phyloP scores from a whole-genome alignment of 257 asterid species.

The Solanum tarijense region DNA sequence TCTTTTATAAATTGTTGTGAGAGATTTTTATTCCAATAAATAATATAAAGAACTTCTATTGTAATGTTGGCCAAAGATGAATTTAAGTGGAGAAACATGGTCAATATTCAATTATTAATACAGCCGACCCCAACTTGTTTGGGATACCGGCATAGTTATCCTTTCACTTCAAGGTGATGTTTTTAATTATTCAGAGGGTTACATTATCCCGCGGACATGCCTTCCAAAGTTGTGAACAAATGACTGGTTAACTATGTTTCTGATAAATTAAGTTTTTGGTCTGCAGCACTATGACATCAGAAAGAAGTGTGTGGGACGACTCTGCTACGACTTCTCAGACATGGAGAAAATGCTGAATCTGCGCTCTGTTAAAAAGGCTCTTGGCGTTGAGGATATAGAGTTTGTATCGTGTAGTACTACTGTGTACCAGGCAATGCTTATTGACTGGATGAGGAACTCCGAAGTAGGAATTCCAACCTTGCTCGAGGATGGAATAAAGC shows the following conservation, averaged over 20 bases:
- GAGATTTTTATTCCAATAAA: background rate
- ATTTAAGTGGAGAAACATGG: background rate
- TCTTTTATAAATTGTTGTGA: background rate
- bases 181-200: background rate
- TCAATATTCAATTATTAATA: background rate
- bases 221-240: background rate
- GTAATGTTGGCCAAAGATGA: background rate
- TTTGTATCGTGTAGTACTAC: conserved; percentile 25
- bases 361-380: conserved; percentile 20
- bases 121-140: background rate
- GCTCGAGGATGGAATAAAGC: conserved; percentile 23
- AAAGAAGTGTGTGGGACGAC: conserved; percentile 19
- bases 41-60: background rate
- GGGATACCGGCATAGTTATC: background rate
- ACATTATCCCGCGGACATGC: background rate
- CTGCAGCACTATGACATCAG: conserved; percentile 31
- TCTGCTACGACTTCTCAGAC: conserved; percentile 31
- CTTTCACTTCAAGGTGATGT: background rate
- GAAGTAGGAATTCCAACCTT: conserved; percentile 25
- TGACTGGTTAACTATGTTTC: background rate
- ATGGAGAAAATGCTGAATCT: conserved; percentile 21
- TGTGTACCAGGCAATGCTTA: conserved; percentile 19
- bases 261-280: background rate
- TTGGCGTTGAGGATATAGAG: conserved; percentile 26
- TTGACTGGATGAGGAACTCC: conserved; percentile 30